Conservation (phyloP, 1,284 basidiomycete species). For the Pascua guehoae region DNA sequence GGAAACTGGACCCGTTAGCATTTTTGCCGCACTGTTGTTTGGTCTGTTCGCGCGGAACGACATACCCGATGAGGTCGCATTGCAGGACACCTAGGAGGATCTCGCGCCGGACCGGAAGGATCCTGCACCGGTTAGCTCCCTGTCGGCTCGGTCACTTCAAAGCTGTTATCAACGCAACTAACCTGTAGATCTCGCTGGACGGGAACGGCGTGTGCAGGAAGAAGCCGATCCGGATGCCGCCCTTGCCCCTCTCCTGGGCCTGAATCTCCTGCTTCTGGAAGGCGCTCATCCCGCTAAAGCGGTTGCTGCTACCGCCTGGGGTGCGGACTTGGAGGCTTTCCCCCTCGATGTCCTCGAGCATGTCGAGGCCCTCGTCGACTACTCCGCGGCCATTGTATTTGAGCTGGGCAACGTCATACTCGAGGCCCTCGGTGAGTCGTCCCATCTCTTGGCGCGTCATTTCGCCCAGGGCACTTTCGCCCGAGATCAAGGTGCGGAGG, state of each 20-base stretch:
- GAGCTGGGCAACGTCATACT: slow-evolving; percentile 54
- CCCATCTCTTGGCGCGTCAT: slow-evolving; percentile 66
- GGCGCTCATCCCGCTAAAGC: slow-evolving; percentile 30
- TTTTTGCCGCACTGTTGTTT: slow-evolving; percentile 10
- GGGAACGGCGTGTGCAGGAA: slow-evolving; percentile 99
- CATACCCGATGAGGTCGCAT: slow-evolving; percentile 82
- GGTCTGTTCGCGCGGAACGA: background rate
- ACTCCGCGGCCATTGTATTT: slow-evolving; percentile 32
- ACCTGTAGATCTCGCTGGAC: slow-evolving; percentile 96
- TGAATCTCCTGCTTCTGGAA: slow-evolving; percentile 44
- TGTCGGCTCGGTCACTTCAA: background rate
- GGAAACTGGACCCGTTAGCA: slow-evolving; percentile 57
- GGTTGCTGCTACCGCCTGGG: slow-evolving; percentile 15
- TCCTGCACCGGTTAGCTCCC: slow-evolving; percentile 54
- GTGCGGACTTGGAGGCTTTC: slow-evolving; percentile 35
- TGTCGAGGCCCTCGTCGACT: slow-evolving; percentile 37
- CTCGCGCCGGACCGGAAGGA: slow-evolving; percentile 92
- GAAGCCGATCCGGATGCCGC: slow-evolving; percentile 84
- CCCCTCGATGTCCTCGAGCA: slow-evolving; percentile 39
- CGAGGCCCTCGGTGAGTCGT: slow-evolving; percentile 70
- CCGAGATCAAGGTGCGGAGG: slow-evolving; percentile 81
- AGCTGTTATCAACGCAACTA: slow-evolving; percentile 33
- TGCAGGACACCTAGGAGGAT: slow-evolving; percentile 92
- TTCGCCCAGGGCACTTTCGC: slow-evolving; percentile 59
- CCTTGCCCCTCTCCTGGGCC: slow-evolving; percentile 46